A percentile compares a stretch with the other conserved stretches of the same genome.
Evolutionary conservation across 139 green algal genomes (phyloP).

Genomic region (Chloropicon primus): DNA sequence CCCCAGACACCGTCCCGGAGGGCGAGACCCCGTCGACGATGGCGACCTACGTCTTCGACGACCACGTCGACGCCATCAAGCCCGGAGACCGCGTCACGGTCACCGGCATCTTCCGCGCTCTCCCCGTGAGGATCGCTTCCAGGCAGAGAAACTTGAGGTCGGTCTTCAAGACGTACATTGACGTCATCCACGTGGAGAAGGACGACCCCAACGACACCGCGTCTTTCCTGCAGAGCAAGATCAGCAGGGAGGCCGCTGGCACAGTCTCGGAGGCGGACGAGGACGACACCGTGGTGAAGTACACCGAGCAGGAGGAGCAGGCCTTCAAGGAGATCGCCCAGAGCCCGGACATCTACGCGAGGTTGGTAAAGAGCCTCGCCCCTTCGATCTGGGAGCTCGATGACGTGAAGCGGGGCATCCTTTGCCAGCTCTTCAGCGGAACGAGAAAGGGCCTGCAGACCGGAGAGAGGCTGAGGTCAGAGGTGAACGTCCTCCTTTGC

Average conservation of each 20-base stretch:
- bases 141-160: constrained; percentile 26
- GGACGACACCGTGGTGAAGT: constrained; percentile 5
- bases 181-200: constrained; percentile 77
- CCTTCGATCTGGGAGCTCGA: constrained; percentile 96
- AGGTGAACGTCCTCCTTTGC: constrained; percentile 95
- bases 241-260: neutral
- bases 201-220: constrained; percentile 25
- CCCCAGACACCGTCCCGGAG: constrained; percentile 86
- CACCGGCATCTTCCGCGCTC: constrained; percentile 64
- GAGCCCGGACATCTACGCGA: constrained; percentile 72
- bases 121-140: constrained; percentile 56
- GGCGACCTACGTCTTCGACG: constrained; percentile 66
- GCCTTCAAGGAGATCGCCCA: constrained; percentile 24
- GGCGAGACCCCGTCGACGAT: constrained; percentile 92
- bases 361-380: constrained; percentile 66
- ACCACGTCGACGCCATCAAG: constrained; percentile 42
- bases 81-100: constrained; percentile 53
- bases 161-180: constrained; percentile 74
- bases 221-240: neutral
- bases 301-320: constrained; percentile 6
- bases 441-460: neutral
- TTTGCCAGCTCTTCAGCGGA: constrained; percentile 46
- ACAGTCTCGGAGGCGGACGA: constrained; percentile 2
- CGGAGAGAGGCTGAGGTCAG: constrained; percentile 33
- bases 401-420: constrained; percentile 85